Evolutionary conservation across 192 early-diverging fungal genomes (phyloP).

Genomic region (Diversispora epigaea): DNA sequence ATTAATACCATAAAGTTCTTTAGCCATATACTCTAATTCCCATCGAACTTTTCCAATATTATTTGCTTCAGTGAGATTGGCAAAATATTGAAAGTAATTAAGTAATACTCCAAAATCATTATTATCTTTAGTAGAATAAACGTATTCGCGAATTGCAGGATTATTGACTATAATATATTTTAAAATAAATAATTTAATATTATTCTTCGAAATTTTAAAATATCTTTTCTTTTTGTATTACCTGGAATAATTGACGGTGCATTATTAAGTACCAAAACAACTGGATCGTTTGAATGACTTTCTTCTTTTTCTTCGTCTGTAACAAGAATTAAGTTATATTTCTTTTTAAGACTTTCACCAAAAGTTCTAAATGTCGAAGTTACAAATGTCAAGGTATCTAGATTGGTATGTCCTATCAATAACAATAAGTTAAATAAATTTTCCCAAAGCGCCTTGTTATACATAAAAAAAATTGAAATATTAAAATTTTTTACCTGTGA

Average conservation of each 20-base stretch:
- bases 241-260: conserved; percentile 41
- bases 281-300: conserved; percentile 5
- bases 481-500: conserved; percentile 32
- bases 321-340: conserved; percentile 26
- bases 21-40: conserved; percentile 39
- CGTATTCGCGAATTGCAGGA: conserved; percentile 38
- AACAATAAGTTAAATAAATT: neutral
- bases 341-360: conserved; percentile 5
- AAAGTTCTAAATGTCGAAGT: conserved; percentile 29
- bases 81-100: conserved; percentile 39
- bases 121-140: conserved; percentile 33
- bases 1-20: conserved; percentile 32
- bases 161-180: conserved; percentile 16
- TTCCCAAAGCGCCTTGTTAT: neutral
- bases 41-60: conserved; percentile 22
- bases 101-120: conserved; percentile 31
- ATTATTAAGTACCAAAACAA: conserved; percentile 31
- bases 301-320: conserved; percentile 10
- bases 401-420: neutral
- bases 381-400: conserved; percentile 32
- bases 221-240: no score
- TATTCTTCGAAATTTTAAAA: neutral
- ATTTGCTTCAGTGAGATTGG: conserved; percentile 32
- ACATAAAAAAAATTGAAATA: neutral
- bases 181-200: neutral